A percentile compares a stretch with the other conserved stretches of the same genome.
These are phyloP conservation scores for Silene conica DNA, from an alignment of 148 eudicot species.

Conservation along the genomic window DNA sequence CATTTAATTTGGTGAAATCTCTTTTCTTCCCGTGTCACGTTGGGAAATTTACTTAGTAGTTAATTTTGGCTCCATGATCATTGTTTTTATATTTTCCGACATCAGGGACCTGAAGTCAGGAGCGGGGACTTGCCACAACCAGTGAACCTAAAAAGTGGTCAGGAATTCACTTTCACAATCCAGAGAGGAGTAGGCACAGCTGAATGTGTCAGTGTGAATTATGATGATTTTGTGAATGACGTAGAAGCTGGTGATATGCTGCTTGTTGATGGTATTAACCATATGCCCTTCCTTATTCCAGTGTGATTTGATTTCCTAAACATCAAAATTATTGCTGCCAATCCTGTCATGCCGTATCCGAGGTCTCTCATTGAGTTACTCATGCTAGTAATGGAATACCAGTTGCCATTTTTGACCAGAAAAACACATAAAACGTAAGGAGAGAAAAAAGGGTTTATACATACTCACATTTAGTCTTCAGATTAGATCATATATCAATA, in stretches of 20 bases:
- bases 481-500: too few relatives aligned
- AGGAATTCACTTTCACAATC: slow-evolving; percentile 93
- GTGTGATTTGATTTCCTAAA: background rate
- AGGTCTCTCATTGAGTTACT: too few relatives aligned
- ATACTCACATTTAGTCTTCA: too few relatives aligned
- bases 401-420: too few relatives aligned
- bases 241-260: slow-evolving; percentile 96
- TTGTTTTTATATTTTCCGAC: slow-evolving; percentile 2
- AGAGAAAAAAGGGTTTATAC: too few relatives aligned
- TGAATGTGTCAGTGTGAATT: slow-evolving; percentile 91
- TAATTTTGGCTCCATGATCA: background rate
- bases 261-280: slow-evolving; percentile 83
- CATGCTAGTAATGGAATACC: too few relatives aligned
- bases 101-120: slow-evolving; percentile 97
- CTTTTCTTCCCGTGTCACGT: background rate
- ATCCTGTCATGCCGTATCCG: background rate
- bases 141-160: slow-evolving; percentile 62
- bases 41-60: background rate
- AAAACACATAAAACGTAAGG: too few relatives aligned
- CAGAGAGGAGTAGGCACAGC: slow-evolving; percentile 87
- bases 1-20: background rate
- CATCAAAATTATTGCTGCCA: background rate
- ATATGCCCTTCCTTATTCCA: background rate
- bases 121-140: slow-evolving; percentile 99
- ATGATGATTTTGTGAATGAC: slow-evolving; percentile 96